Base-by-base conservation (phyloP, 768 basidiomycete species). In the Strobilomyces dryophilus region DNA sequence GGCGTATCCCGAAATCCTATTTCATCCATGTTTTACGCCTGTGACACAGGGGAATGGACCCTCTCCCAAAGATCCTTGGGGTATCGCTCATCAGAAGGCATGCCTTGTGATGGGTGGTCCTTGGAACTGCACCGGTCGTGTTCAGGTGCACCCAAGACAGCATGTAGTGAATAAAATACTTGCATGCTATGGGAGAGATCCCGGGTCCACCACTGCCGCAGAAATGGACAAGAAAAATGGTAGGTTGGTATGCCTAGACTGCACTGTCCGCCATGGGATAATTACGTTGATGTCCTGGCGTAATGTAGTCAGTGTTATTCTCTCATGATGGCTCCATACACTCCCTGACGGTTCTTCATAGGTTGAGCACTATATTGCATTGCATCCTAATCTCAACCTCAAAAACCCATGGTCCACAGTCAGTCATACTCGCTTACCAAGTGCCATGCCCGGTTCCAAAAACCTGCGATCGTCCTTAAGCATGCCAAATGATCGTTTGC, bases 1-100 rank as follows among this genome's bases (percentile, higher is more conserved):
- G 46, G 10, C 51, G 1, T 67, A 67, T 48, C 66, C 64, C 9
- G 66, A 67, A 21, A 58, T 66, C 44, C 51, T 66, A 45, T 67
- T 55, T 36, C 66, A 67, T 50, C 65, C 64, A 4, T 67, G 66
- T 56, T 68, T 68, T 37, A 60, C 57, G 7, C 35, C 39, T 24
- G 12, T 56, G n/a, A 39, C 46, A 47, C 45, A 26, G 7, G 48
- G 43, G 18, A 56, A 42, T 2, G 53, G 53, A 26, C 43, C 51
- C 15, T 48, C 55, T 40, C 20, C 49, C n/a, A 66, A 47, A 45
- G 59, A 68, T 41, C 65, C 66, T 14, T 12, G 43, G 47, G 27
- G 42, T 8, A 56, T 67, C 6, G 63, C 66, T 32, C 36, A 52
- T 24, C 61, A 66, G 29, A 63, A 58, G 35, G 65, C 66, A 31